phyloP scores from a whole-genome alignment of 805 yeast genomes.

The Teunomyces panamensis region DNA sequence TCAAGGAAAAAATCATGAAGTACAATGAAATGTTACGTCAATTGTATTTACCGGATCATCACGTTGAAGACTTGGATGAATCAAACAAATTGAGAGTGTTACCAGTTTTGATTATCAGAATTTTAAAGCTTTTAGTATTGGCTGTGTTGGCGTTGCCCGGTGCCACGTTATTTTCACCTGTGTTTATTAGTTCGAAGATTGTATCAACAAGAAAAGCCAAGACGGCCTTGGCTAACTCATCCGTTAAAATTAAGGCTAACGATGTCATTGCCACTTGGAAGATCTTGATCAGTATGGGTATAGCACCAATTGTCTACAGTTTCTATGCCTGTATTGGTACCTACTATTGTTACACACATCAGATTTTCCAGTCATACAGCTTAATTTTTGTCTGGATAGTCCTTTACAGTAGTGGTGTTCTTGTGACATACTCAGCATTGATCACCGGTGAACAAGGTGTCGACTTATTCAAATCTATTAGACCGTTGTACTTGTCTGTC shows the following conservation, averaged over 20 bases:
- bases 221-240: slow-evolving; percentile 78
- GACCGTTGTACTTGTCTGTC: slow-evolving; percentile 72
- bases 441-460: slow-evolving; percentile 90
- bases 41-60: slow-evolving; percentile 54
- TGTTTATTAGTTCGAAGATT: slow-evolving; percentile 71
- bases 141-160: slow-evolving; percentile 81
- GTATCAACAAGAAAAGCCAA: slow-evolving; percentile 72
- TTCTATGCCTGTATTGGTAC: slow-evolving; percentile 70
- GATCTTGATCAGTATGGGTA: slow-evolving; percentile 79
- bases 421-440: slow-evolving; percentile 85
- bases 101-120: slow-evolving; percentile 55
- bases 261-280: slow-evolving; percentile 99
- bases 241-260: slow-evolving; percentile 86
- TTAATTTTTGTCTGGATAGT: slow-evolving; percentile 44
- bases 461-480: slow-evolving; percentile 78
- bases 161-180: slow-evolving; percentile 81
- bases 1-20: slow-evolving; percentile 60
- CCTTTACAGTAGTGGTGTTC: slow-evolving; percentile 60
- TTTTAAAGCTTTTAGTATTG: slow-evolving; percentile 53
- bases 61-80: slow-evolving; percentile 54
- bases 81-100: slow-evolving; percentile 49
- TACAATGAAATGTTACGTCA: slow-evolving; percentile 62
- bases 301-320: slow-evolving; percentile 83
- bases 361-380: slow-evolving; percentile 11
- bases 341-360: slow-evolving; percentile 24